Evolutionary conservation across 495 filamentous ascomycete species (phyloP).

Genomic region (Chaetomidium leptoderma): DNA sequence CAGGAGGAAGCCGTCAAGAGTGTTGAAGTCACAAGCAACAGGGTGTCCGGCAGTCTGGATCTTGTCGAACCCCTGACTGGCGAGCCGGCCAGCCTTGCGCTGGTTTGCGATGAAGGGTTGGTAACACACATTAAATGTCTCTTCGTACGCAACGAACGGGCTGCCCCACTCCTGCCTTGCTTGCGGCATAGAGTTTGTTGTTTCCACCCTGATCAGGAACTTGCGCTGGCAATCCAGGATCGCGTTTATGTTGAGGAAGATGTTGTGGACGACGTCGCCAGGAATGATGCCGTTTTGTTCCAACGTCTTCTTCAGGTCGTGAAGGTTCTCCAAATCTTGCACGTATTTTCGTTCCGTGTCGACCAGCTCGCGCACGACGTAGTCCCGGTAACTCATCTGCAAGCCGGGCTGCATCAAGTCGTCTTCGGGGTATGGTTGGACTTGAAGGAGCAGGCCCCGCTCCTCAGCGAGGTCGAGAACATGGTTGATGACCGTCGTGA

Average conservation of each 20-base stretch:
- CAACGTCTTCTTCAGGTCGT: constrained; percentile 84
- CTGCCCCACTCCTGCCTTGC: constrained; percentile 85
- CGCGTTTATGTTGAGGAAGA: constrained; percentile 92
- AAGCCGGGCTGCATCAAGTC: constrained; percentile 44
- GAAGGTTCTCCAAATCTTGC: constrained; percentile 92
- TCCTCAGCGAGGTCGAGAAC: constrained; percentile 82
- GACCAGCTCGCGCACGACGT: constrained; percentile 84
- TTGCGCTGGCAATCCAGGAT: constrained; percentile 92
- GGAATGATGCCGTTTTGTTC: constrained; percentile 83
- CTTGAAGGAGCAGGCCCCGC: constrained; percentile 61
- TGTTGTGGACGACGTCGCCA: constrained; percentile 86
- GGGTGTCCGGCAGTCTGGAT: constrained; percentile 51
- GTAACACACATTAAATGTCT: constrained; percentile 75
- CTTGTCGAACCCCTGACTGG: constrained; percentile 59
- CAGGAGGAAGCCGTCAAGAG: constrained; percentile 81
- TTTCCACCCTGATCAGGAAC: constrained; percentile 92
- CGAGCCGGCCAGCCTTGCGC: constrained; percentile 60
- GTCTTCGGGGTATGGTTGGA: constrained; percentile 45
- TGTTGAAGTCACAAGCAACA: constrained; percentile 56
- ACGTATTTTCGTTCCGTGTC: constrained; percentile 96
- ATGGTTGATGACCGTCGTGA: constrained; percentile 73
- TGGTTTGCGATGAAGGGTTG: constrained; percentile 97
- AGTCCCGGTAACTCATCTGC: constrained; percentile 73
- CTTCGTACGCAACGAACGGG: constrained; percentile 71
- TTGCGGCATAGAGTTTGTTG: constrained; percentile 77